Conservation (phyloP, 164 flowering plant genomes). For the Vitis amurensis region DNA sequence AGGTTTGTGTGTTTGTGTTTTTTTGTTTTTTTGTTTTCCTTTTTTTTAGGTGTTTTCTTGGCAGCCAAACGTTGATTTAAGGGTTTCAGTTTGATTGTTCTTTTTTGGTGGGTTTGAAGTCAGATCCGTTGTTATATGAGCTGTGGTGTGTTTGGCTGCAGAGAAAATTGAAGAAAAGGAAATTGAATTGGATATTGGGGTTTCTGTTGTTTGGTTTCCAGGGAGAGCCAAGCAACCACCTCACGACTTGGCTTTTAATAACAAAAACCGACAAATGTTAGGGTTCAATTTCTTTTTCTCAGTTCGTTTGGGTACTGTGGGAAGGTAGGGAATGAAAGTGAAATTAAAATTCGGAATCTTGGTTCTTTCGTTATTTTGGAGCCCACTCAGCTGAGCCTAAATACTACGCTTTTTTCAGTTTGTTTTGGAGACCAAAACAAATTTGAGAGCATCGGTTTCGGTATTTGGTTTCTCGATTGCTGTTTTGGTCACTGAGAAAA, state of each 20-base stretch:
- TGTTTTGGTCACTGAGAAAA: background rate
- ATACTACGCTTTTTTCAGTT: too few species aligned
- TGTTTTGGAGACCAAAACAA: too few species aligned
- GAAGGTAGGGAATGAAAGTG: background rate
- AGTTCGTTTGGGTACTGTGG: too few species aligned
- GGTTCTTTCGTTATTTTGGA: background rate
- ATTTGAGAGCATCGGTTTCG: too few species aligned
- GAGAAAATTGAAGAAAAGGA: background rate
- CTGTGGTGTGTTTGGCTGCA: background rate
- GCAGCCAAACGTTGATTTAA: background rate
- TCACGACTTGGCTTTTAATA: too few species aligned
- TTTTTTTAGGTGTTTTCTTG: background rate
- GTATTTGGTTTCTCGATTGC: too few species aligned
- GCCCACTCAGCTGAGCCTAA: too few species aligned
- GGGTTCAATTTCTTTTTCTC: too few species aligned
- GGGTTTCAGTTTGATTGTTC: background rate
- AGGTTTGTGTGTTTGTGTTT: slow-evolving; percentile 26
- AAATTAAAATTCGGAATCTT: background rate
- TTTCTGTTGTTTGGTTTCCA: too few species aligned
- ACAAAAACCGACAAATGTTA: too few species aligned
- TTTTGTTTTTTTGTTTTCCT: background rate
- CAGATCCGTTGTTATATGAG: background rate
- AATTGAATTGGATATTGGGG: too few species aligned
- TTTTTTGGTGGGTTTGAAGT: background rate
- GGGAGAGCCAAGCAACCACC: too few species aligned